Conservation (phyloP, 345 rosid genomes). For the Syzygium oleosum region DNA sequence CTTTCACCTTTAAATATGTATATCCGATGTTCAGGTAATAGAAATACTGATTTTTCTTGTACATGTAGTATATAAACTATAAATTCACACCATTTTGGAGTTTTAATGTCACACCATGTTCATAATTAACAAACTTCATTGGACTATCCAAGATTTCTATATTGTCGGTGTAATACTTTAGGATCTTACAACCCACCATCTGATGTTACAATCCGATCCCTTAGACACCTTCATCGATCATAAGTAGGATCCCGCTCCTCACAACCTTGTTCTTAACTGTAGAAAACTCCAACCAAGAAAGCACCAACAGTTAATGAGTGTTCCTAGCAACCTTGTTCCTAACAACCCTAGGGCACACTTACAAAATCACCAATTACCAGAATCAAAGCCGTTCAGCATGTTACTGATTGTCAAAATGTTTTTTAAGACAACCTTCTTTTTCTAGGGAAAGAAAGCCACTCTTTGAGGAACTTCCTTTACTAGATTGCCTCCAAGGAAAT, state of each 20-base stretch:
- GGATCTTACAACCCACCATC: background rate
- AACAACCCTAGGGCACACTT: no score
- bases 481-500: no score
- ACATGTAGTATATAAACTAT: rapidly evolving
- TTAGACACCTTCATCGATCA: background rate
- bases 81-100: background rate
- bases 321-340: no score
- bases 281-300: no score
- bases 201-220: background rate
- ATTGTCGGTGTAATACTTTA: background rate
- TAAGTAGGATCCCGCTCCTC: background rate
- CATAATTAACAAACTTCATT: background rate
- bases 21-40: no score
- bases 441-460: no score
- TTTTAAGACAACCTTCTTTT: no score
- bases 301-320: no score
- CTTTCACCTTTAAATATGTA: background rate
- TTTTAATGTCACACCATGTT: background rate
- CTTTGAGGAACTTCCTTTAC: no score
- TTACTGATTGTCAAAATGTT: no score
- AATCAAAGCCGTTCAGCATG: no score
- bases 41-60: background rate
- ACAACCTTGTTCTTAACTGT: background rate
- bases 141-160: background rate
- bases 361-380: no score